Base-by-base conservation (phyloP, 352 stramenopile genomes). In the Phytopythium mirpurense region DNA sequence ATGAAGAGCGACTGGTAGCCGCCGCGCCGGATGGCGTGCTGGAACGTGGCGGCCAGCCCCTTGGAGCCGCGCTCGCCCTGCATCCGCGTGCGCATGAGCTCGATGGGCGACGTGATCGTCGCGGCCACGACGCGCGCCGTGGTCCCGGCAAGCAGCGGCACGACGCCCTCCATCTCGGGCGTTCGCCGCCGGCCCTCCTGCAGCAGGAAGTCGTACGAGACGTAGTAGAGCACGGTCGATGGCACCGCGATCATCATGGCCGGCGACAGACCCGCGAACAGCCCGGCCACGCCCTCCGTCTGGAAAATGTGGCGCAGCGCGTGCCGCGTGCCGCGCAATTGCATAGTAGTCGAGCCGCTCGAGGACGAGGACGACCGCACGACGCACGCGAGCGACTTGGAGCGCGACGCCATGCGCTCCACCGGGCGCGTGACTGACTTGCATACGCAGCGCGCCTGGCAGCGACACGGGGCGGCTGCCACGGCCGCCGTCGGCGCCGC, bases 191-290 rank as follows among this genome's bases (percentile, higher is more conserved):
- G 72, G 14, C 71, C 69, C 23, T 85, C 67, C 10, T 77, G 67
- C 34, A 88, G 62, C 23, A 96, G 53, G 18, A 90, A 56, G 59
- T 98, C 95, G 70, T 98, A 98, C 21, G 85, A 87, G 15, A 95
- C 86, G 68, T 98, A 98, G 66, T 98, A 98, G 21, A 98, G 60
- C 46, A 97, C 89, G 5, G 93, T 98, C 42, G 93, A 97, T 0
- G 95, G 94, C 14, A 98, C 76, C 2, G 88, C 87, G 72, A 98
- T 98, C 51, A 97, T 60, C 52, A 98, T 80, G 12, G 92, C 96
- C 8, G 95, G 93, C 7, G 72, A 74, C 12, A 98, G 67, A 0
- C 94, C 94, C 5, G 81, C 73, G 60, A 96, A 98, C n/a, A 97
- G 64, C 0, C 75, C 83, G 16, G 44, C 26, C 2, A 90, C 34